A percentile compares a stretch with the other conserved stretches of the same genome.
Conservation (phyloP, 1,139 yeast genomes). For the Meyerozyma smithsonii region DNA sequence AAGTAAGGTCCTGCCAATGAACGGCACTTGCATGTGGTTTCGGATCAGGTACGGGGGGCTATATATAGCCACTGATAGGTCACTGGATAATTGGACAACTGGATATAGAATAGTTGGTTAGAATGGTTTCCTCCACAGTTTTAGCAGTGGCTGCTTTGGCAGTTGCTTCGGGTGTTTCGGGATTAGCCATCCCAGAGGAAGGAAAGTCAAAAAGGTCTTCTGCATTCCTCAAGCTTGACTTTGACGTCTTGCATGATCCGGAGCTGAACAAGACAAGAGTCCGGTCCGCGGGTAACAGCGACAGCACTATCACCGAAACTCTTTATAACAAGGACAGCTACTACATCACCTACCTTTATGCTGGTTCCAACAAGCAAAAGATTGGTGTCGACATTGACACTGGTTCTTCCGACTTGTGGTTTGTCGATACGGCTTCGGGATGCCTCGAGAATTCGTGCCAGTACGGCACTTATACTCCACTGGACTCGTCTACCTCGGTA, state of each 20-base stretch:
- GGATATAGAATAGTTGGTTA: no score
- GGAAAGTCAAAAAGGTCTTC: background rate
- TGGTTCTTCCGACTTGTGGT: slow-evolving; percentile 20
- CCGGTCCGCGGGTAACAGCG: background rate
- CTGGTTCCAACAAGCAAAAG: slow-evolving; percentile 9
- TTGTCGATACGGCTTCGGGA: slow-evolving; percentile 3
- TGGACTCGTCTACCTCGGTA: slow-evolving; percentile 7
- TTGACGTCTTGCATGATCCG: background rate
- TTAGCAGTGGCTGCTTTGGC: background rate
- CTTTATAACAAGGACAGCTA: background rate
- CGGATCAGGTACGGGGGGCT: background rate
- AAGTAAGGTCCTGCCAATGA: background rate
- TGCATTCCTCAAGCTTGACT: background rate
- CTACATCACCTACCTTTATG: slow-evolving; percentile 10
- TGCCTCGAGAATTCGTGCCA: slow-evolving; percentile 2
- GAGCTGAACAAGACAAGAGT: background rate
- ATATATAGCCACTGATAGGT: background rate
- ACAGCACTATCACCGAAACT: background rate
- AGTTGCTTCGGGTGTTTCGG: background rate
- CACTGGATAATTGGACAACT: no score
- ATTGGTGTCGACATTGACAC: slow-evolving; percentile 14
- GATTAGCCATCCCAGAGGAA: background rate
- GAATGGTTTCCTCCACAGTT: background rate
- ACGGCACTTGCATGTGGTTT: background rate
- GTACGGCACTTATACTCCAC: slow-evolving; percentile 10